Evolutionary conservation across 2,329 filamentous ascomycete species (phyloP).

Genomic region (Claviceps africana): DNA sequence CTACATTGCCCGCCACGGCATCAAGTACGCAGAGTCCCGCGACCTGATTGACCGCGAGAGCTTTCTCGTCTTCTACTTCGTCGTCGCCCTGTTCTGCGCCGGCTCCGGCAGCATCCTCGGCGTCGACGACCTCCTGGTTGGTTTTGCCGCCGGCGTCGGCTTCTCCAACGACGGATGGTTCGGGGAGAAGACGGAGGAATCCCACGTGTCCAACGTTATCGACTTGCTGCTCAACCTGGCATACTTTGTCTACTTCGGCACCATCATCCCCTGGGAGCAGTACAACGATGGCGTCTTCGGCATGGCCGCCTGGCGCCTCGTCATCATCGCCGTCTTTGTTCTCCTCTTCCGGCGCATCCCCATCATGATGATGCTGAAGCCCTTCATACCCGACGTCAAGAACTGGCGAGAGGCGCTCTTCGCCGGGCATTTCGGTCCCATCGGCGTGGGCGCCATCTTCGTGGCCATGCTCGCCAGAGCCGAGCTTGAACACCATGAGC

Average conservation of each 20-base stretch:
- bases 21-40: conserved; percentile 71
- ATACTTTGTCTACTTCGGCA: conserved; percentile 95
- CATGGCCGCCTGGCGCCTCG: conserved; percentile 72
- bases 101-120: conserved; percentile 85
- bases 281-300: conserved; percentile 68
- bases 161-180: conserved; percentile 99
- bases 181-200: conserved; percentile 92
- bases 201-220: conserved; percentile 98
- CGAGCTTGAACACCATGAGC: conserved; percentile 66
- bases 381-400: conserved; percentile 89
- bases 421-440: conserved; percentile 93
- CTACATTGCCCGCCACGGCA: conserved; percentile 79
- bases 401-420: conserved; percentile 96
- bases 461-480: conserved; percentile 83
- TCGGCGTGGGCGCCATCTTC: conserved; percentile 93
- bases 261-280: conserved; percentile 90
- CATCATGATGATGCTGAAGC: conserved; percentile 83
- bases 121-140: conserved; percentile 84
- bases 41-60: conserved; percentile 91
- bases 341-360: conserved; percentile 93
- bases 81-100: conserved; percentile 86
- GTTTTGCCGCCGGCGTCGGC: conserved; percentile 90
- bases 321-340: conserved; percentile 88
- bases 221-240: conserved; percentile 92
- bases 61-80: conserved; percentile 97